A percentile compares a stretch with the other conserved stretches of the same genome.
Evolutionary conservation across 306 rosid genomes (phyloP).

Genomic region (Acacia crassicarpa): DNA sequence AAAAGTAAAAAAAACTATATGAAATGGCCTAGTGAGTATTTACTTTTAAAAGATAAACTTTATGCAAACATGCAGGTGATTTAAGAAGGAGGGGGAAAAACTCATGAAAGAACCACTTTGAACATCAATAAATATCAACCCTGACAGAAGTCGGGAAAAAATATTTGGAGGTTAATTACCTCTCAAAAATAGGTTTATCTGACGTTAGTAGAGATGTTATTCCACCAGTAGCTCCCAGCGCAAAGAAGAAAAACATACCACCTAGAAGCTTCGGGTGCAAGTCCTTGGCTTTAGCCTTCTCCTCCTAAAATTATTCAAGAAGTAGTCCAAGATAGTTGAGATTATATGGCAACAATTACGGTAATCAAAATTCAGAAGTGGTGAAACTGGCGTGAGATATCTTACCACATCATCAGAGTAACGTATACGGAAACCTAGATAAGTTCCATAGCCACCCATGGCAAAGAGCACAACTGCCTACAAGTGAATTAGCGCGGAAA

Average conservation of each 20-base stretch:
- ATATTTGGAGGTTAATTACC: slow-evolving; percentile 37
- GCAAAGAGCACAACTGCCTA: slow-evolving; percentile 96
- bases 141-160: neutral
- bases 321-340: neutral
- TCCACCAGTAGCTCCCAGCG: slow-evolving; percentile 95
- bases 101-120: neutral
- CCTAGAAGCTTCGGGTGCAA: slow-evolving; percentile 93
- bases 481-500: neutral
- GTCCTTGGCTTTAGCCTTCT: slow-evolving; percentile 90
- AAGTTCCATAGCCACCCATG: slow-evolving; percentile 98
- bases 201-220: slow-evolving; percentile 80
- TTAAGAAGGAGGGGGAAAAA: neutral
- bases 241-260: slow-evolving; percentile 96
- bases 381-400: neutral
- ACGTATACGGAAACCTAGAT: slow-evolving; percentile 83
- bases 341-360: neutral
- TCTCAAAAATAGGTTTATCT: slow-evolving; percentile 81
- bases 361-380: neutral
- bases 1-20: neutral
- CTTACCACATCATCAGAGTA: slow-evolving; percentile 71
- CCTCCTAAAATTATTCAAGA: slow-evolving; percentile 52
- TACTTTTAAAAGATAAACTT: neutral
- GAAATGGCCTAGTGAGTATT: neutral
- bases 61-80: no score
- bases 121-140: neutral